Evolutionary conservation across 306 rosid genomes (phyloP).

Genomic region (Lathyrus sativus): DNA sequence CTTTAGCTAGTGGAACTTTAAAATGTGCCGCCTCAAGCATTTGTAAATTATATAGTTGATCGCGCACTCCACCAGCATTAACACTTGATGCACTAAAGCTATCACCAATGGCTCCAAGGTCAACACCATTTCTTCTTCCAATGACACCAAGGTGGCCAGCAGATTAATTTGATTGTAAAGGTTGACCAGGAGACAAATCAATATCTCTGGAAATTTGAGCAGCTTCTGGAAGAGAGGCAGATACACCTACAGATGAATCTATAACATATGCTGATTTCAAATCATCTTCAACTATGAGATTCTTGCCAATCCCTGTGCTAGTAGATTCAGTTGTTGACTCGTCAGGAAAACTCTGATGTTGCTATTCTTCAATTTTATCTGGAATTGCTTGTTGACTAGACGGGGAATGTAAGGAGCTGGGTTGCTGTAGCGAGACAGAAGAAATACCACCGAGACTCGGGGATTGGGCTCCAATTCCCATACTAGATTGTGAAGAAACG

Average conservation of each 20-base stretch:
- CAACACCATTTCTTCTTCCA: conserved; percentile 93
- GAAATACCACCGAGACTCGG: conserved; percentile 66
- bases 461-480: conserved; percentile 79
- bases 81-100: conserved; percentile 59
- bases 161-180: conserved; percentile 75
- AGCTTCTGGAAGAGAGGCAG: too few relatives aligned
- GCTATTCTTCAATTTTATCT: conserved; percentile 78
- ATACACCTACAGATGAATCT: too few relatives aligned
- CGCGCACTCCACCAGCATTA: conserved; percentile 70
- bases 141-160: conserved; percentile 85
- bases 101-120: conserved; percentile 90
- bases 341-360: conserved; percentile 66
- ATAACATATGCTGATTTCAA: too few relatives aligned
- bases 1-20: conserved; percentile 86
- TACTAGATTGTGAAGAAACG: conserved; percentile 74
- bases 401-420: conserved; percentile 66
- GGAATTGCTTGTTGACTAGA: conserved; percentile 70
- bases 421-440: conserved; percentile 70
- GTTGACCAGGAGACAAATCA: too few relatives aligned
- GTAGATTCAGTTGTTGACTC: conserved; percentile 62
- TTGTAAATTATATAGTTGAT: conserved; percentile 70
- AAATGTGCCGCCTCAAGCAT: conserved; percentile 86
- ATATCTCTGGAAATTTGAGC: too few relatives aligned
- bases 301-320: too few relatives aligned
- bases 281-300: too few relatives aligned